These are phyloP conservation scores for Xylaria sp. DNA, from an alignment of 2,329 filamentous ascomycete species.

Conservation along the genomic window DNA sequence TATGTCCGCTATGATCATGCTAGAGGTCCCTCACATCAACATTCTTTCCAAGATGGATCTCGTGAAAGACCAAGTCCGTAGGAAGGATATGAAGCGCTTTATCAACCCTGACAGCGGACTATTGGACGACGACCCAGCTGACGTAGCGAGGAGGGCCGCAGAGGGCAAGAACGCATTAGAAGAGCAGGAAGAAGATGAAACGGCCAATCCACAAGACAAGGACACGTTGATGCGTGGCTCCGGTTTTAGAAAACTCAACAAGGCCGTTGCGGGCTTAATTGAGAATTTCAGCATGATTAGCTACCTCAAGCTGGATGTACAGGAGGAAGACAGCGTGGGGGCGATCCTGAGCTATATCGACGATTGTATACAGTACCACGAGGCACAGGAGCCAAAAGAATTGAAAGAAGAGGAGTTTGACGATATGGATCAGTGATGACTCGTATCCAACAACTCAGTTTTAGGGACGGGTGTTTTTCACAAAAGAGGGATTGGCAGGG, in stretches of 20 bases:
- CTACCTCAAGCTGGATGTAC: slow-evolving; percentile 87
- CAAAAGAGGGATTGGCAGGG: background rate
- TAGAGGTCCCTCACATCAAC: slow-evolving; percentile 96
- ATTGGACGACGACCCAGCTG: slow-evolving; percentile 80
- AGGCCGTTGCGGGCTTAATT: slow-evolving; percentile 88
- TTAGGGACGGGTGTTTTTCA: background rate
- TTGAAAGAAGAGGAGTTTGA: slow-evolving; percentile 49
- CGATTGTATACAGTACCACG: slow-evolving; percentile 56
- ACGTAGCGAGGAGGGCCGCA: slow-evolving; percentile 55
- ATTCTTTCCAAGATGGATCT: slow-evolving; percentile 98
- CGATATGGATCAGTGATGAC: slow-evolving; percentile 35
- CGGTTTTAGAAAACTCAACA: slow-evolving; percentile 84
- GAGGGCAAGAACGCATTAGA: slow-evolving; percentile 37
- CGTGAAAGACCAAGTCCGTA: slow-evolving; percentile 86
- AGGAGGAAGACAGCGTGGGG: slow-evolving; percentile 90
- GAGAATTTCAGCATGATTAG: slow-evolving; percentile 99
- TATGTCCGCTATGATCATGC: slow-evolving; percentile 99
- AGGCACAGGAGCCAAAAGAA: slow-evolving; percentile 50
- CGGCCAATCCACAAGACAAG: slow-evolving; percentile 70
- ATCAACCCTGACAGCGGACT: slow-evolving; percentile 85
- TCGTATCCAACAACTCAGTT: background rate
- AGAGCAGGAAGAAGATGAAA: slow-evolving; percentile 58
- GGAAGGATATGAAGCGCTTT: slow-evolving; percentile 89
- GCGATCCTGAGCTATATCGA: slow-evolving; percentile 68
- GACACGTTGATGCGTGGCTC: slow-evolving; percentile 80